phyloP scores from a whole-genome alignment of 768 basidiomycete genomes.

The Leccinum uliginosum region DNA sequence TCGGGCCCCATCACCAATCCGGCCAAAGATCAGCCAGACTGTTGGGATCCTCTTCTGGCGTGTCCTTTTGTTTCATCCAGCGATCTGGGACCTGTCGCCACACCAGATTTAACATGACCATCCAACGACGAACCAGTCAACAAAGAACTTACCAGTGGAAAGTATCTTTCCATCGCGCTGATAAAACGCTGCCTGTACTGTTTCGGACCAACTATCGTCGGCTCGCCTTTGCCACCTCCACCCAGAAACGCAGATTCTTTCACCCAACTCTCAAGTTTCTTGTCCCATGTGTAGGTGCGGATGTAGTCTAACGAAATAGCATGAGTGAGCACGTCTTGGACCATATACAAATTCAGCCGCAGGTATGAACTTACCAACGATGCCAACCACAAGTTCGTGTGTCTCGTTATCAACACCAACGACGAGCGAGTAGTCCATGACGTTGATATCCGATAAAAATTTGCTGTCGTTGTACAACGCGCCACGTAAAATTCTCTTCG shows the following conservation, averaged over 20 bases:
- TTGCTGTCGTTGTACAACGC: slow-evolving; percentile 94
- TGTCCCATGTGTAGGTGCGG: slow-evolving; percentile 97
- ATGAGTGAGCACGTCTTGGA: slow-evolving; percentile 12
- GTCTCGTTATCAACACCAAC: slow-evolving; percentile 89
- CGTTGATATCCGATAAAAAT: slow-evolving; percentile 89
- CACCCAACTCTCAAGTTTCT: slow-evolving; percentile 97
- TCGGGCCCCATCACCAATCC: slow-evolving; percentile 44
- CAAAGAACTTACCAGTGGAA: slow-evolving; percentile 60
- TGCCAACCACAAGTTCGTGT: slow-evolving; percentile 92
- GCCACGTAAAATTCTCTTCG: slow-evolving; percentile 86
- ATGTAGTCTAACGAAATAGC: slow-evolving; percentile 66
- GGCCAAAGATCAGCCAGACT: slow-evolving; percentile 57
- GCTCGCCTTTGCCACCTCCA: slow-evolving; percentile 78
- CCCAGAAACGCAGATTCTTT: slow-evolving; percentile 93
- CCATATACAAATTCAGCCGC: neutral
- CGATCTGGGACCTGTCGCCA: slow-evolving; percentile 70
- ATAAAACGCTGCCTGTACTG: slow-evolving; percentile 88
- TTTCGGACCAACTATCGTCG: slow-evolving; percentile 94
- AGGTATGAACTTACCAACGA: slow-evolving; percentile 69
- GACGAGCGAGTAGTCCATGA: slow-evolving; percentile 97
- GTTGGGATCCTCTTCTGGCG: slow-evolving; percentile 68
- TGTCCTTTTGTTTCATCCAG: slow-evolving; percentile 85
- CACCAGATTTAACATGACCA: slow-evolving; percentile 1
- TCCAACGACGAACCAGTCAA: neutral
- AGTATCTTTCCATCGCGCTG: slow-evolving; percentile 87